Conservation (phyloP, 176 grass and related monocot species). For the Dactylis glomerata region DNA sequence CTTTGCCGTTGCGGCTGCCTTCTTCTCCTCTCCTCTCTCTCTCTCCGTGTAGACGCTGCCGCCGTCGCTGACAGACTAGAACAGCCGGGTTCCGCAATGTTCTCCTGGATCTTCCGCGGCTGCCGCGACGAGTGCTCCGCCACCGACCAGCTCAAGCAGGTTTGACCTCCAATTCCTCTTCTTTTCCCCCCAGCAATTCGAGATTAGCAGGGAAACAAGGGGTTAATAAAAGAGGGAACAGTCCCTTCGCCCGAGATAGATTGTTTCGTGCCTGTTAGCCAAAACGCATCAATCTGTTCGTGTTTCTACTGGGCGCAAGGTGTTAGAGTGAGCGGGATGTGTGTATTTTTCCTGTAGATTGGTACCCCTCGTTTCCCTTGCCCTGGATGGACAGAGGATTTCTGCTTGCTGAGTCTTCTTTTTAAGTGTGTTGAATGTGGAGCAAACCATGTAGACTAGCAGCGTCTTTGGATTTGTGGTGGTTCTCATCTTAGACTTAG, state of each 20-base stretch:
- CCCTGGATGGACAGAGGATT: not conserved
- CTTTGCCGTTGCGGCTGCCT: slow-evolving; percentile 3
- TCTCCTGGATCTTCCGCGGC: slow-evolving; percentile 46
- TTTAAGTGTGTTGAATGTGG: not conserved
- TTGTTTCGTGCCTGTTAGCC: not conserved
- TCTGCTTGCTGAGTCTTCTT: not conserved
- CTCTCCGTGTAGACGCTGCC: not conserved
- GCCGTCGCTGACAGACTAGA: not conserved
- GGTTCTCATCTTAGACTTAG: not conserved
- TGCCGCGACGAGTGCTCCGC: slow-evolving; percentile 51
- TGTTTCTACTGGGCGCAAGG: not conserved
- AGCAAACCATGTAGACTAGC: not conserved
- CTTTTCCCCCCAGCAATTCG: not conserved
- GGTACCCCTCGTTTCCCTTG: not conserved
- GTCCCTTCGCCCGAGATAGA: too few species aligned
- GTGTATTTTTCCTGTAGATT: not conserved
- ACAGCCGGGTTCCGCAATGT: slow-evolving; percentile 26
- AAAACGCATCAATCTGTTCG: not conserved
- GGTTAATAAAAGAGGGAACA: not conserved
- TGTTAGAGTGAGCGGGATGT: not conserved
- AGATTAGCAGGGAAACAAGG: not conserved
- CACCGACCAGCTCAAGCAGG: slow-evolving; percentile 61
- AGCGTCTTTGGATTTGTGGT: not conserved
- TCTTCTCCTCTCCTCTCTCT: not conserved
- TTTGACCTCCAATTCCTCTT: not conserved